A percentile compares a stretch with the other conserved stretches of the same genome.
Evolutionary conservation across 1,139 yeast species (phyloP).

Genomic region (Yamadazyma friedrichii): DNA sequence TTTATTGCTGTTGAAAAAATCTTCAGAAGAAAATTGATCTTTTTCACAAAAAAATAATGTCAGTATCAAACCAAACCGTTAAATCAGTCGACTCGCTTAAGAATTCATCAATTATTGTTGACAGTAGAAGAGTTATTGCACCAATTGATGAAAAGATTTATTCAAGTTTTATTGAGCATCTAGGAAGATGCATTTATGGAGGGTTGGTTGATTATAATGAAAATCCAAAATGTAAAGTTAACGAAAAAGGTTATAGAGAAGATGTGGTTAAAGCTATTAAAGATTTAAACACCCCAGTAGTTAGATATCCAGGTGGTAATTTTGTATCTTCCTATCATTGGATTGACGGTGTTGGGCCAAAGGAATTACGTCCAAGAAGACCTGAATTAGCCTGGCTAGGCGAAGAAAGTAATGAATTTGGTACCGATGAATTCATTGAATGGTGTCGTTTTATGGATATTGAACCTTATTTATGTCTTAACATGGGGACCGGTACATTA

Average conservation of each 20-base stretch:
- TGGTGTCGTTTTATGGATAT: slow-evolving; percentile 26
- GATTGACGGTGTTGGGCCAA: slow-evolving; percentile 33
- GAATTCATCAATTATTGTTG: slow-evolving; percentile 11
- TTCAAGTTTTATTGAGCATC: slow-evolving; percentile 31
- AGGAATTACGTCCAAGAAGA: slow-evolving; percentile 24
- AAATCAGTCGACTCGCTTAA: slow-evolving; percentile 9
- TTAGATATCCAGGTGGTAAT: slow-evolving; percentile 35
- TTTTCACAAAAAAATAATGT: slow-evolving; percentile 6
- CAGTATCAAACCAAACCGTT: slow-evolving; percentile 14
- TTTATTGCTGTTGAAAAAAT: no score
- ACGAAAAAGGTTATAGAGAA: slow-evolving; percentile 23
- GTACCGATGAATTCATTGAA: slow-evolving; percentile 32
- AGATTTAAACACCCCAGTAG: slow-evolving; percentile 28
- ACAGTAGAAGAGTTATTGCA: slow-evolving; percentile 12
- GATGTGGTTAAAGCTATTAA: slow-evolving; percentile 28
- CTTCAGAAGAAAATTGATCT: no score
- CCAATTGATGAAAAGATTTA: slow-evolving; percentile 25
- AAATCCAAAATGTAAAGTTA: slow-evolving; percentile 17
- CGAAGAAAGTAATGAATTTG: slow-evolving; percentile 28
- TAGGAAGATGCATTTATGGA: slow-evolving; percentile 33
- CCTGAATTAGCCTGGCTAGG: slow-evolving; percentile 32
- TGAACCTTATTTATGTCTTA: slow-evolving; percentile 30
- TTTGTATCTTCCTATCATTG: slow-evolving; percentile 32
- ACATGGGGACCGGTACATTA: slow-evolving; percentile 35
- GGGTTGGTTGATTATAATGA: slow-evolving; percentile 28